phyloP scores from a whole-genome alignment of 2,329 filamentous ascomycete genomes.

The Diaporthe aspalathi region DNA sequence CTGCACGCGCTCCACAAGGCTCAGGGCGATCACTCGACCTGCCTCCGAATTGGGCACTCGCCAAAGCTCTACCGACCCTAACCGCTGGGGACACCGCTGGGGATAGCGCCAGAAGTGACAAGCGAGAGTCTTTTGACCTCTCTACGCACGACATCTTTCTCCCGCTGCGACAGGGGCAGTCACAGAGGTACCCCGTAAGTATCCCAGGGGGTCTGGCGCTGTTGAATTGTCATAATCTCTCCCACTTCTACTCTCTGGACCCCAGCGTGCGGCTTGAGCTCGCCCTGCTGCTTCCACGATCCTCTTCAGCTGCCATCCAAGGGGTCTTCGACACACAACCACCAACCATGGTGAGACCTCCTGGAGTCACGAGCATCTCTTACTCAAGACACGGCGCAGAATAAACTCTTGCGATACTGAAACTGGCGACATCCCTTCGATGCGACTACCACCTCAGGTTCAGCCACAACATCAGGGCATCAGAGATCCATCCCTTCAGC shows the following conservation, averaged over 20 bases:
- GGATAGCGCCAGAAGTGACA: background rate
- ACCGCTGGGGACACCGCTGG: background rate
- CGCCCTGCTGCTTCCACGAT: background rate
- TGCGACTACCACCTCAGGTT: background rate
- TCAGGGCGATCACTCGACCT: conserved; percentile 20
- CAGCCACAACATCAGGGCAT: background rate
- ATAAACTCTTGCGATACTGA: background rate
- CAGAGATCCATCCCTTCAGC: background rate
- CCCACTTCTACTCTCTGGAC: background rate
- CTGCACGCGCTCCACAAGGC: conserved; percentile 18
- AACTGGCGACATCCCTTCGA: background rate
- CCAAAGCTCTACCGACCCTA: conserved; percentile 4
- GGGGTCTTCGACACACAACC: background rate
- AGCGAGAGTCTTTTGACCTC: background rate
- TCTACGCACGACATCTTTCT: background rate
- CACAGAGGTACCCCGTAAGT: conserved; percentile 23
- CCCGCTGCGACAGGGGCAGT: conserved; percentile 10
- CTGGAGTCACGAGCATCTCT: background rate
- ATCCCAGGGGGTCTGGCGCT: conserved; percentile 23
- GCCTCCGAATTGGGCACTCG: conserved; percentile 21
- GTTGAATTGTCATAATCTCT: conserved; percentile 7
- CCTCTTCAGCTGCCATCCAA: background rate
- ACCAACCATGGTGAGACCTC: background rate
- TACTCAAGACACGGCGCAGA: background rate
- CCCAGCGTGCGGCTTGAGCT: conserved; percentile 17